These are phyloP conservation scores for Amanita subjunquillea DNA, from an alignment of 768 basidiomycete genomes.

Conservation along the genomic window DNA sequence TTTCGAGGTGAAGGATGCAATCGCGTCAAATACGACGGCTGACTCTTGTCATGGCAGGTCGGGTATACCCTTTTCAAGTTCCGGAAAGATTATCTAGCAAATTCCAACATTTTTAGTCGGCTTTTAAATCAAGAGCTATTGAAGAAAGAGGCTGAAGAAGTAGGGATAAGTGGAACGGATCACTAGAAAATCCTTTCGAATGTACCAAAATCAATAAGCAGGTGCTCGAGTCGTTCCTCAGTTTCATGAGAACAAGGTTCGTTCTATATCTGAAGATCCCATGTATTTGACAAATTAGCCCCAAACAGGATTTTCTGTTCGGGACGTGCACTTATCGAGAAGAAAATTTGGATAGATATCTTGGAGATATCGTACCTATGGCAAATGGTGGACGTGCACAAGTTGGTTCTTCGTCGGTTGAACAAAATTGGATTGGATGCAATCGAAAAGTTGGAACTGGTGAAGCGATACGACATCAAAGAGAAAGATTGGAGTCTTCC, in stretches of 20 bases:
- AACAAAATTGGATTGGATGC: not conserved
- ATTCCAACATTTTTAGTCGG: not conserved
- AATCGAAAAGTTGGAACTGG: not conserved
- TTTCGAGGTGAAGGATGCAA: not conserved
- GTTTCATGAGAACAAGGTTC: not conserved
- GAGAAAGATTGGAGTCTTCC: not conserved
- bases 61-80: not conserved
- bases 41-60: not conserved
- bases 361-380: conserved; percentile 9
- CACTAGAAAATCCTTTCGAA: not conserved
- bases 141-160: not conserved
- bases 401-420: not conserved
- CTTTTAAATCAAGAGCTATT: not conserved
- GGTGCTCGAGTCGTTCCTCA: no score
- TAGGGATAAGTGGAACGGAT: not conserved
- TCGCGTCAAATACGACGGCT: not conserved
- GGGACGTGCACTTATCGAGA: not conserved
- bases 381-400: not conserved
- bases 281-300: not conserved
- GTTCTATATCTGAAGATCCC: not conserved
- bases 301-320: not conserved
- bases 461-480: not conserved
- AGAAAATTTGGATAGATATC: conserved; percentile 9
- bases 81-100: not conserved
- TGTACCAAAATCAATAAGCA: not conserved